These are phyloP conservation scores for Podochytrium sp. DNA, from an alignment of 192 early-diverging fungal genomes.

Conservation along the genomic window DNA sequence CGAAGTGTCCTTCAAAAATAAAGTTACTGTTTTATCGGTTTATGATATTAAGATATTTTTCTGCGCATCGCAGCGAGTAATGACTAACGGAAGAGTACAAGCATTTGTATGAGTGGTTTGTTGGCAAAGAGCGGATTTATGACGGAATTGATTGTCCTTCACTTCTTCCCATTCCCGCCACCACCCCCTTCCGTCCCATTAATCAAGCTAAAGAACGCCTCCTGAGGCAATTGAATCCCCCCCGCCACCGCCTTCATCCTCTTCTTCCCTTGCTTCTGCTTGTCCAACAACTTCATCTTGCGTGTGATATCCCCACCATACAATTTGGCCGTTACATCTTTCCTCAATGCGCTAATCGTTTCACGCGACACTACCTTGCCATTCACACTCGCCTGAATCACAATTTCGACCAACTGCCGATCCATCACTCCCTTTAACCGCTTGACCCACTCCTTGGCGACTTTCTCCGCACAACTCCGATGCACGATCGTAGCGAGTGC, in stretches of 20 bases:
- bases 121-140: no score
- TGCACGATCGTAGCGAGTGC: constrained; percentile 90
- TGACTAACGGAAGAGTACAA: no score
- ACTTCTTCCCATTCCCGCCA: not conserved
- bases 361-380: constrained; percentile 86
- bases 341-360: constrained; percentile 82
- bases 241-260: constrained; percentile 81
- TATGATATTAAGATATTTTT: no score
- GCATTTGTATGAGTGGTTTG: no score
- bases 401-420: constrained; percentile 89
- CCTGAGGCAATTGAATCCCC: constrained; percentile 90
- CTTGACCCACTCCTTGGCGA: constrained; percentile 83
- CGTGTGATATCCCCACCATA: constrained; percentile 96
- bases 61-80: no score
- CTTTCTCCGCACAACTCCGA: constrained; percentile 63
- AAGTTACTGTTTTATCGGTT: no score
- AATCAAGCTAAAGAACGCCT: constrained; percentile 77
- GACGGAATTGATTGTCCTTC: no score
- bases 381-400: constrained; percentile 88
- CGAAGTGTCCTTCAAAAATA: no score
- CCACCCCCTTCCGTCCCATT: constrained; percentile 8
- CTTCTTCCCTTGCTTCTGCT: constrained; percentile 97
- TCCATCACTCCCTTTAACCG: constrained; percentile 82
- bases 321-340: constrained; percentile 94
- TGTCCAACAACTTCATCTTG: constrained; percentile 96